Evolutionary conservation across 202 grass and related monocot species (phyloP).

Genomic region (Brachypodium distachyon): DNA sequence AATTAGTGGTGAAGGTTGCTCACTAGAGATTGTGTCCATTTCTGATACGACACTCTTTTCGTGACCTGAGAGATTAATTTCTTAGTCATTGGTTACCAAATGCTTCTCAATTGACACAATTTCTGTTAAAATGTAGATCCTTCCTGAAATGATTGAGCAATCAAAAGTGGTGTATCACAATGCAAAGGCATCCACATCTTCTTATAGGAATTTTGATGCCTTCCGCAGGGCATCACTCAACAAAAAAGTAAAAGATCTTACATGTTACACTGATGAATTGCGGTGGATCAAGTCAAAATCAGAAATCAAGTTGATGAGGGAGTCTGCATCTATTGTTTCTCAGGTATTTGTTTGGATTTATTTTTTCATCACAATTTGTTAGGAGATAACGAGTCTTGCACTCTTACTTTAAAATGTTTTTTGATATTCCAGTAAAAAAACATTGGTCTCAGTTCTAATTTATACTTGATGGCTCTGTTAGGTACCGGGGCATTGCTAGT

Average conservation of each 20-base stretch:
- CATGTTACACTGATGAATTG: slow-evolving; percentile 62
- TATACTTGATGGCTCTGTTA: not conserved
- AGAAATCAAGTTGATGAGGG: slow-evolving; percentile 73
- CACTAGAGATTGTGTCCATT: not conserved
- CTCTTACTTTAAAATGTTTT: not conserved
- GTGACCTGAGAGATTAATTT: not conserved
- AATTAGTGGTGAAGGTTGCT: not conserved
- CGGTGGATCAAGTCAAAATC: slow-evolving; percentile 83
- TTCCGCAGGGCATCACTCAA: slow-evolving; percentile 54
- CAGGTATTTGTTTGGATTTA: slow-evolving; percentile 46
- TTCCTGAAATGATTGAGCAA: slow-evolving; percentile 59
- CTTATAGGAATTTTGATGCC: slow-evolving; percentile 65
- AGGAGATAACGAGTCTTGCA: not conserved
- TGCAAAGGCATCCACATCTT: slow-evolving; percentile 45
- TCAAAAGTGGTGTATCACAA: slow-evolving; percentile 78
- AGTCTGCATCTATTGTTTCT: slow-evolving; percentile 86
- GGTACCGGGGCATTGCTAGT: not conserved
- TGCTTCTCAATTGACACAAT: not conserved
- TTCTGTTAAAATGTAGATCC: slow-evolving; percentile 49
- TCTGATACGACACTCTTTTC: not conserved
- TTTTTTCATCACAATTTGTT: not conserved
- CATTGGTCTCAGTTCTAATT: not conserved
- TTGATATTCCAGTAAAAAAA: not conserved
- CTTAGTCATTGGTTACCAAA: slow-evolving; percentile 6
- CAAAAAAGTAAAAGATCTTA: slow-evolving; percentile 64